These are phyloP conservation scores for Pelargonium nanum DNA, from an alignment of 345 rosid genomes.

Conservation along the genomic window DNA sequence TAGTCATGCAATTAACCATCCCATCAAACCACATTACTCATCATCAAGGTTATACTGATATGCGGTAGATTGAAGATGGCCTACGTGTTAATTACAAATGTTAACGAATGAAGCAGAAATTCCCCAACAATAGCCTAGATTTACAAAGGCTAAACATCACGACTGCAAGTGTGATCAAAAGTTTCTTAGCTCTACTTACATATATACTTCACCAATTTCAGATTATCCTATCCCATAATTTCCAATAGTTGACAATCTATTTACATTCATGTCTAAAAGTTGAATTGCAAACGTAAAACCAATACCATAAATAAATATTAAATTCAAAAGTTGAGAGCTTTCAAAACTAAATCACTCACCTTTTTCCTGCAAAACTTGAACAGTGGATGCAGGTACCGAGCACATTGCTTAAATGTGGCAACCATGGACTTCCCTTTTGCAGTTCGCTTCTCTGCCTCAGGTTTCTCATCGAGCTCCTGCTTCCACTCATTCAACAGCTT, in stretches of 20 bases:
- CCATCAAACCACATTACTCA: neutral
- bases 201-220: neutral
- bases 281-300: too few relatives aligned
- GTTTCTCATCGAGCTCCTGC: conserved; percentile 76
- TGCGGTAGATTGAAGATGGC: too few relatives aligned
- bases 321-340: too few relatives aligned
- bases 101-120: too few relatives aligned
- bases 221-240: neutral
- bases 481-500: conserved; percentile 89
- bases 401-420: conserved; percentile 96
- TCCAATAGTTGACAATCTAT: too few relatives aligned
- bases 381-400: conserved; percentile 72
- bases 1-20: neutral
- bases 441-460: conserved; percentile 69
- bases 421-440: conserved; percentile 88
- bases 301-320: neutral
- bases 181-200: neutral
- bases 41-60: too few relatives aligned
- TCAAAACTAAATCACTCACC: conserved; percentile 33
- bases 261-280: too few relatives aligned
- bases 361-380: conserved; percentile 98
- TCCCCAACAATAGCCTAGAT: too few relatives aligned
- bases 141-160: too few relatives aligned
- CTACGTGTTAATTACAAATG: too few relatives aligned
- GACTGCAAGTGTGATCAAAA: neutral